Evolutionary conservation across 352 stramenopile genomes (phyloP), one percentile per base, ranked within the genome.

Genomic region (Phytophthora megakarya): DNA sequence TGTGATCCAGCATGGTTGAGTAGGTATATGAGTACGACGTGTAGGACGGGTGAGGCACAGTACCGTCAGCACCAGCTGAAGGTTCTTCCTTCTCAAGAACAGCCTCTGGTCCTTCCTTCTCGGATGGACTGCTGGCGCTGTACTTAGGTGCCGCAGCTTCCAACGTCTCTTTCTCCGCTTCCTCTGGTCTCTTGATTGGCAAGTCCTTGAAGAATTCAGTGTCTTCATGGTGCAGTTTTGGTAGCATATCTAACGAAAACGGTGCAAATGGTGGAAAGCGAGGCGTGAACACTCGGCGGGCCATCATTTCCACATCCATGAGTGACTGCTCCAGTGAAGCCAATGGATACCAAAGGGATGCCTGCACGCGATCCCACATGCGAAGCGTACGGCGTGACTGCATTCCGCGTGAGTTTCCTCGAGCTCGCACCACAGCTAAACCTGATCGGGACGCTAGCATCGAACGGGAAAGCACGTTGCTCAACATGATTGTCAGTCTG

Each of bases 251-350:
- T 7, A 46, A 50, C 18, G 60, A 49, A 25, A 76, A 64, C 30
- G 65, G 53, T n/a, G 72, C 58, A 42, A 76, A 73, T 10, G 60
- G 65, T 35, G 70, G 65, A 18, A 70, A 70, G 8, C 57, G 53
- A 44, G 64, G 58, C 42, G 72, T 58, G 32, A 85, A 67, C 35
- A 76, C 66, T 45, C 63, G 67, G 9, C 33, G 53, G 30, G 73
- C 53, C 55, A 78, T 70, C 18, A 64, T 35, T 19, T 89, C 80
- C 23, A 83, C 52, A 11, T 89, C 77, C 80, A 87, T 81, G 32
- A 92, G 70, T 16, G 83, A 92, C 53, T 89, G 80, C 69, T 92
- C 83, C 33, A 90, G 38, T 23, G 73, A 82, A 13, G 79, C 66
- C 61, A 82, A 62, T 0, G 76, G 70, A 53, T 84, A 61, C 79